These are phyloP conservation scores for Lactifluus piperatus DNA, from an alignment of 768 basidiomycete species.

Conservation along the genomic window DNA sequence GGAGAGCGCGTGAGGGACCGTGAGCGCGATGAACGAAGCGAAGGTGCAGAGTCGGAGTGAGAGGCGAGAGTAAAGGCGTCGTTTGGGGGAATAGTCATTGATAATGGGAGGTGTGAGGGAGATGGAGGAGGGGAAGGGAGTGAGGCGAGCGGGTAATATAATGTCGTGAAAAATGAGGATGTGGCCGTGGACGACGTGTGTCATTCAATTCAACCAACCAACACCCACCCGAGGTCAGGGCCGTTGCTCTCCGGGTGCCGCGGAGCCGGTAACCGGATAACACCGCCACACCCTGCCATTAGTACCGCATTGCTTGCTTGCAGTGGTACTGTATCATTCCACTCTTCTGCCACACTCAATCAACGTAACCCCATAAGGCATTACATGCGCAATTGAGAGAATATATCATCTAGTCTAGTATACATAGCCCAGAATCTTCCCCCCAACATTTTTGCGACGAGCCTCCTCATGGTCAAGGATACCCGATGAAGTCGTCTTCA, in stretches of 20 bases:
- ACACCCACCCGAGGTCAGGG: too few species aligned
- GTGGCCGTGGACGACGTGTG: neutral
- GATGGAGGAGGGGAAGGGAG: neutral
- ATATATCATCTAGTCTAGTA: slow-evolving; percentile 61
- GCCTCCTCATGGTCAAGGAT: slow-evolving; percentile 99
- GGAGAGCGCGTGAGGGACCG: slow-evolving; percentile 21
- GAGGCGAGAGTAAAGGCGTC: slow-evolving; percentile 20
- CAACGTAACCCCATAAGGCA: neutral
- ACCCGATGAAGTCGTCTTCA: slow-evolving; percentile 90
- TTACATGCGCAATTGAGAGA: neutral
- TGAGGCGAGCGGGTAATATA: too few species aligned
- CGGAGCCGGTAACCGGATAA: neutral
- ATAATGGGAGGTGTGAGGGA: neutral
- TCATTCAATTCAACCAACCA: too few species aligned
- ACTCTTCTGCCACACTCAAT: too few species aligned
- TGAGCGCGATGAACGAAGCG: slow-evolving; percentile 19
- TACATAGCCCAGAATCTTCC: slow-evolving; percentile 88
- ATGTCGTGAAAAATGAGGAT: too few species aligned
- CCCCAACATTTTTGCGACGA: slow-evolving; percentile 95
- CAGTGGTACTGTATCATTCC: too few species aligned
- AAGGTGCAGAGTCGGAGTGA: slow-evolving; percentile 16
- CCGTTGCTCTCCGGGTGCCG: neutral
- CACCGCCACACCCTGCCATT: too few species aligned
- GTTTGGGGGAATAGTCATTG: slow-evolving; percentile 17
- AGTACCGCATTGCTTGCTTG: too few species aligned